Conservation (phyloP, 1,139 yeast species). For the Kluyveromyces sp. region DNA sequence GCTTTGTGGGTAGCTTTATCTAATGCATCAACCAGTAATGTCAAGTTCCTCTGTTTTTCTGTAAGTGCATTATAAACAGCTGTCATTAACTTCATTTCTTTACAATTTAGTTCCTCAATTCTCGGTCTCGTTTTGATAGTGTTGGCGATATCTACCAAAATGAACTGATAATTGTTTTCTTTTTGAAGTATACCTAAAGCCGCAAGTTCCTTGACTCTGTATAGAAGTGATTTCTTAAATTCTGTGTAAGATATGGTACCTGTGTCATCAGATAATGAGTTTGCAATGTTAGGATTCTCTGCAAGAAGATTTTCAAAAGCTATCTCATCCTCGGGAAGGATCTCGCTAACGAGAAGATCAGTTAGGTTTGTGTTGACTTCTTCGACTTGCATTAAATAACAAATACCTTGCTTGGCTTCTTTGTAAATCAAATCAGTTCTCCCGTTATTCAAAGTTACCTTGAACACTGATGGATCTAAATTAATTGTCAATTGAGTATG, state of each 20-base stretch:
- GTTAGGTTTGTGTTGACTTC: conserved; percentile 59
- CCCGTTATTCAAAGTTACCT: conserved; percentile 31
- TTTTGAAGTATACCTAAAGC: conserved; percentile 58
- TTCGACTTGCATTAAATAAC: conserved; percentile 73
- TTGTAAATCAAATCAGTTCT: conserved; percentile 53
- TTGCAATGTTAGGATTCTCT: conserved; percentile 14
- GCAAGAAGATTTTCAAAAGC: conserved; percentile 48
- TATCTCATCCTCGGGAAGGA: conserved; percentile 59
- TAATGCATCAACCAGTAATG: conserved; percentile 5
- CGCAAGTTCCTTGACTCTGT: conserved; percentile 58
- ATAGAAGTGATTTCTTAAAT: conserved; percentile 54
- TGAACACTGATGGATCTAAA: conserved; percentile 45
- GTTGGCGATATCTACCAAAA: conserved; percentile 74
- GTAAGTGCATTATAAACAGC: conserved; percentile 75
- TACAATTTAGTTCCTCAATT: conserved; percentile 41
- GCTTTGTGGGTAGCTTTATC: conserved; percentile 14
- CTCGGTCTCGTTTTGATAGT: conserved; percentile 77
- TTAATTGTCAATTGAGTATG: conserved; percentile 28
- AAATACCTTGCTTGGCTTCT: conserved; percentile 73
- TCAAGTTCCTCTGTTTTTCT: conserved; percentile 39
- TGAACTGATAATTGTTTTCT: conserved; percentile 64
- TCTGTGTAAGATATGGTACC: conserved; percentile 44
- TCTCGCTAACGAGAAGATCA: conserved; percentile 67
- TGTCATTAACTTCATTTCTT: conserved; percentile 58
- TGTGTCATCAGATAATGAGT: conserved; percentile 39